A percentile compares a stretch with the other conserved stretches of the same genome.
phyloP scores from a whole-genome alignment of 1,139 yeast genomes.

The Yamadazyma jaroonii region DNA sequence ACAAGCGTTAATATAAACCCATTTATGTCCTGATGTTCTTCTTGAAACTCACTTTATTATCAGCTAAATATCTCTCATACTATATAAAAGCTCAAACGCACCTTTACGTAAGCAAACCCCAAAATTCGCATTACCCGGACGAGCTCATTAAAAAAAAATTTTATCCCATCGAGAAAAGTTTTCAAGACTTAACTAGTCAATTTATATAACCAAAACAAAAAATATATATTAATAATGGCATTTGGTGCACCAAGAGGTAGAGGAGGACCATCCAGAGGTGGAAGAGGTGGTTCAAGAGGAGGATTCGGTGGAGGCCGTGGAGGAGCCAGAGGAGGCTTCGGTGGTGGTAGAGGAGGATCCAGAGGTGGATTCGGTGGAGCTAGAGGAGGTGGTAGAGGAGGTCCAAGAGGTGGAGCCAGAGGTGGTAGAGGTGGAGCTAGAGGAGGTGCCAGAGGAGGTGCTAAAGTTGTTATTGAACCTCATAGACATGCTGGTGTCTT shows the following conservation, averaged over 20 bases:
- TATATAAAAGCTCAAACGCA: constrained; percentile 6
- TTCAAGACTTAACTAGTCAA: not conserved
- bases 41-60: not conserved
- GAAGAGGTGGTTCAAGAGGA: constrained; percentile 52
- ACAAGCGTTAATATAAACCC: too few relatives aligned
- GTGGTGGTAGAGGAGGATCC: constrained; percentile 32
- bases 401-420: constrained; percentile 57
- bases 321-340: constrained; percentile 43
- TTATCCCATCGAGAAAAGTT: constrained; percentile 12
- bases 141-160: constrained; percentile 12
- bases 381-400: constrained; percentile 36
- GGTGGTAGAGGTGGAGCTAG: constrained; percentile 74
- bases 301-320: constrained; percentile 43
- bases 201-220: too few relatives aligned
- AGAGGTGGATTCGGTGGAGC: constrained; percentile 42
- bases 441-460: constrained; percentile 82
- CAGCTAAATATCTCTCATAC: not conserved
- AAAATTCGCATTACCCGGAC: constrained; percentile 18
- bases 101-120: constrained; percentile 15
- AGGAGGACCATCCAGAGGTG: constrained; percentile 43
- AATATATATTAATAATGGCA: constrained; percentile 17
- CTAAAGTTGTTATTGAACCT: constrained; percentile 95
- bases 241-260: constrained; percentile 43
- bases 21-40: too few relatives aligned
- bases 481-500: constrained; percentile 98